phyloP scores from a whole-genome alignment of 768 basidiomycete genomes.

The Gyrodon lividus region DNA sequence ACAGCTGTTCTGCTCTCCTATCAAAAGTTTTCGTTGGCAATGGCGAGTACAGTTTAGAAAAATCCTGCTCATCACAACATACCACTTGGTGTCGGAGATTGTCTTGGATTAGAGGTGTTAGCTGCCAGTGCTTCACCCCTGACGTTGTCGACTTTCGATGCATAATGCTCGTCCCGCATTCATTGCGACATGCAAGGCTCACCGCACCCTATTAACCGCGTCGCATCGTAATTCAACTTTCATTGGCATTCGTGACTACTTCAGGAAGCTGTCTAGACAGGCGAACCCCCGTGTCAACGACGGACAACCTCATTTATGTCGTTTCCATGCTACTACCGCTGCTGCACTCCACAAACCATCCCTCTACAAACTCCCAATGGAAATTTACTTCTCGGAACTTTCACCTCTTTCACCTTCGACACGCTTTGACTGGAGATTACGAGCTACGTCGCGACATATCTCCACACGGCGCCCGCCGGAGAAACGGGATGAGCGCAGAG shows the following conservation, averaged over 20 bases:
- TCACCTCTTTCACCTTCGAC: constrained; percentile 26
- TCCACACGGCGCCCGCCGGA: constrained; percentile 12
- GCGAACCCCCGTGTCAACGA: background rate
- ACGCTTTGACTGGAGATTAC: constrained; percentile 63
- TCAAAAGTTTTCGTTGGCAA: background rate
- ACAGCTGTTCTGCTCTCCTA: background rate
- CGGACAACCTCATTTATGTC: background rate
- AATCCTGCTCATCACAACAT: too few species aligned
- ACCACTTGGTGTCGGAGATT: too few species aligned
- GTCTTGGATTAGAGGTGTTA: too few species aligned
- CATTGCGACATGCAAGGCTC: background rate
- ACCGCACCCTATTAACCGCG: constrained; percentile 4
- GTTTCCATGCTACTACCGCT: constrained; percentile 11
- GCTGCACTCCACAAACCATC: constrained; percentile 14
- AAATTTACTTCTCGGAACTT: constrained; percentile 30
- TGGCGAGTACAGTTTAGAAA: too few species aligned
- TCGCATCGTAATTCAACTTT: constrained; percentile 22
- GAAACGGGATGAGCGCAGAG: constrained; percentile 14
- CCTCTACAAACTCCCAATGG: constrained; percentile 23
- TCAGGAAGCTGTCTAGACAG: constrained; percentile 17
- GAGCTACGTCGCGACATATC: constrained; percentile 46
- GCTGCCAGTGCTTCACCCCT: background rate
- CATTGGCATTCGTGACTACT: constrained; percentile 33
- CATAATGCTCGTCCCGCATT: constrained; percentile 10
- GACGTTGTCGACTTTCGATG: constrained; percentile 8